A percentile compares a stretch with the other conserved stretches of the same genome.
These are phyloP conservation scores for Yamadazyma insecticola DNA, from an alignment of 805 yeast species.

Conservation along the genomic window DNA sequence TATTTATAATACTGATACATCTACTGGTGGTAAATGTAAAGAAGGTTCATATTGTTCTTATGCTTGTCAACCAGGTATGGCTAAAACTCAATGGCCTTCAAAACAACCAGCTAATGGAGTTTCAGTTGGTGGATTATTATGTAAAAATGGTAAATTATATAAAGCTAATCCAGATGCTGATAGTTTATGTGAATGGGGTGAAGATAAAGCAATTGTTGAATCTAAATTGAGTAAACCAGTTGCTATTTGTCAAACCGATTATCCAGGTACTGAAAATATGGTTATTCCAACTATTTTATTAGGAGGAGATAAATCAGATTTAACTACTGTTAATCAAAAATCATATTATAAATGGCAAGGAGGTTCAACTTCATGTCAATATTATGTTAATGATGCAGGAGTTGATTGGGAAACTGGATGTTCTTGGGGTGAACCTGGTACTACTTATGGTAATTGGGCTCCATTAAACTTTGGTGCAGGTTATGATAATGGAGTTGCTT, in stretches of 20 bases:
- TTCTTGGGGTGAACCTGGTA: conserved; percentile 59
- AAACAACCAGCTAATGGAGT: conserved; percentile 64
- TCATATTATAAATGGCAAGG: conserved; percentile 62
- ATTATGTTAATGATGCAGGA: conserved; percentile 75
- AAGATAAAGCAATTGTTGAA: conserved; percentile 48
- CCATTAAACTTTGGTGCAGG: conserved; percentile 80
- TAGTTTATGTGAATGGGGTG: conserved; percentile 65
- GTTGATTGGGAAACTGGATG: conserved; percentile 64
- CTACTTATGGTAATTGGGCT: conserved; percentile 75
- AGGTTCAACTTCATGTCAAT: conserved; percentile 63
- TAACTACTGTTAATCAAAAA: conserved; percentile 58
- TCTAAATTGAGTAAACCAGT: conserved; percentile 48
- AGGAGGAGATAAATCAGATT: conserved; percentile 47
- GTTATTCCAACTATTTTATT: conserved; percentile 62
- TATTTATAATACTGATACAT: conserved; percentile 44
- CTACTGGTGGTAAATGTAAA: conserved; percentile 41
- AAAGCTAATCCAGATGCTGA: conserved; percentile 48
- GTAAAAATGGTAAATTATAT: conserved; percentile 60
- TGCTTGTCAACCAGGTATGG: conserved; percentile 77
- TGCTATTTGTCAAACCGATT: conserved; percentile 73
- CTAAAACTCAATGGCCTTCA: conserved; percentile 76
- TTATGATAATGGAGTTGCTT: conserved; percentile 52
- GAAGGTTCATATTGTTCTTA: conserved; percentile 73
- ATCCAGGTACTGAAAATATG: conserved; percentile 82
- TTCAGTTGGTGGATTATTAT: conserved; percentile 67